Evolutionary conservation across 1,284 basidiomycete genomes (phyloP), one percentile per base, ranked within the genome.

Genomic region (Apiotrichum laibachii): DNA sequence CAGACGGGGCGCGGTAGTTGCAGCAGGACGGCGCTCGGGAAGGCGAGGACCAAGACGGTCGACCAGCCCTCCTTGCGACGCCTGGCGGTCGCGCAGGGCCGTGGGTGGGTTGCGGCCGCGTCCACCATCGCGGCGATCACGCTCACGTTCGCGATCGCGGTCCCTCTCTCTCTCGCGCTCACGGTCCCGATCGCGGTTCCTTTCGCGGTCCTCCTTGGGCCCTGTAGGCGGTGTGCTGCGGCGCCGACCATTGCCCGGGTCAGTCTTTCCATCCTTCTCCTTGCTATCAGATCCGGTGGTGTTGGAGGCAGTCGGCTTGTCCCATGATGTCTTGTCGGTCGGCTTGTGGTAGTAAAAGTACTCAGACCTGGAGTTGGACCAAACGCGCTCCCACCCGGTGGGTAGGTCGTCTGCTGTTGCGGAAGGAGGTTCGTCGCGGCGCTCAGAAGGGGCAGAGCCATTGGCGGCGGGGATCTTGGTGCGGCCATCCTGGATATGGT

Each of bases 291-390:
- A 12, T 6, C 12, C 47, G 9, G 18, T 22, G 22, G 11, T 18
- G 26, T 31, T 31, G 26, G 26, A 31, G 31, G 51, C 35, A 7
- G 35, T 33, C 8, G 51, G 51, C 33, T 34, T 44, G n/a, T 57
- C 60, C 60, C 60, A 61, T 11, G 35, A 46, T 5, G 60, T 57
- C 19, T n/a, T 16, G 21, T 39, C 53, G 4, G 47, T 55, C 7
- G 35, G 53, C 15, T 26, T 44, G 49, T 61, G 53, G 49, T 57
- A 44, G 53, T 52, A 61, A 33, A 61, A 61, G 53, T 55, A 55
- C n/a, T 49, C 52, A 8, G 45, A 45, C 39, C 45, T 48, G 31
- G 60, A 55, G 42, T 46, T 55, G 55, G 56, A 57, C 26, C 50
- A 31, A 5, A 61, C 49, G 3, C 47, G 19, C 40, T 51, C 40